phyloP scores from a whole-genome alignment of 148 eudicot species.

The Polygonum aviculare region DNA sequence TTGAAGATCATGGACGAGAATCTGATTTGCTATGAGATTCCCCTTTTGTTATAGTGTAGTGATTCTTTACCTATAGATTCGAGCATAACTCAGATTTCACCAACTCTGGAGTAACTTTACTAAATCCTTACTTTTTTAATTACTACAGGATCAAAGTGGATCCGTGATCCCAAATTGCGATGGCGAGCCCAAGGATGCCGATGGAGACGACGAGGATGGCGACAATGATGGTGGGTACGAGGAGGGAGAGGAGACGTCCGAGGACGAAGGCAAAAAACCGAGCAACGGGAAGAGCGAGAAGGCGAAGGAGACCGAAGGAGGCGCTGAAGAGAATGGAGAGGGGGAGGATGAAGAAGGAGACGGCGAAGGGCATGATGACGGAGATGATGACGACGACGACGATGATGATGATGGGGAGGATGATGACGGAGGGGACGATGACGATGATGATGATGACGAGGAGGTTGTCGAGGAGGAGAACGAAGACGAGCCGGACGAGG shows the following conservation, averaged over 20 bases:
- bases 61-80: too few relatives aligned
- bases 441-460: not conserved
- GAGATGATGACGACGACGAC: not conserved
- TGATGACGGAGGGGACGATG: not conserved
- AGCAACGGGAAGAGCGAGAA: not conserved
- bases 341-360: not conserved
- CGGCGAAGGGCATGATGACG: not conserved
- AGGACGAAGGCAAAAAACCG: not conserved
- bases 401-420: not conserved
- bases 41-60: not conserved
- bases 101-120: too few relatives aligned
- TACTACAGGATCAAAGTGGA: not conserved
- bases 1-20: not conserved
- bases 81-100: too few relatives aligned
- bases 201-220: not conserved
- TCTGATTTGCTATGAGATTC: not conserved
- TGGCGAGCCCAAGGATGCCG: not conserved
- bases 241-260: not conserved
- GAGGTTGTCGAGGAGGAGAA: conserved; percentile 5
- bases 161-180: not conserved
- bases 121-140: not conserved
- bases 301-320: not conserved
- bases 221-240: not conserved
- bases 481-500: not conserved
- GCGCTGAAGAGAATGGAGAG: conserved; percentile 6